Evolutionary conservation across 2,329 filamentous ascomycete genomes (phyloP), one percentile per base, ranked within the genome.

Genomic region (Hypoxylon sp.): DNA sequence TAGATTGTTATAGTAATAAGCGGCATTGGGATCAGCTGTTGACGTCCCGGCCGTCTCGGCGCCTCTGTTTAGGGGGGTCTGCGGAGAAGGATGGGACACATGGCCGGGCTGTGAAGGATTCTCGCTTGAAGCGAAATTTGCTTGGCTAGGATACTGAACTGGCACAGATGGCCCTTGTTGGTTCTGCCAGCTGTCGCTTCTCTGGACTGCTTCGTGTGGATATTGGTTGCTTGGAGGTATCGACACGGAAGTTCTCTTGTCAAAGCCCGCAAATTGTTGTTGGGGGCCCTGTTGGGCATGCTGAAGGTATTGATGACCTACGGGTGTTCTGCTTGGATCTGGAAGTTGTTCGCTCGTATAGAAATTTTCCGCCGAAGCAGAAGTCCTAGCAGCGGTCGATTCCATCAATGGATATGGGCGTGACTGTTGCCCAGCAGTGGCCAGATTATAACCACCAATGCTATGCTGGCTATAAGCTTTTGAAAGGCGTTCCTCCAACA

Each of bases 401-500:
- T 89, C 85, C 61, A 97, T 86, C 3, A 89, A 88, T 8, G 94
- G 91, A 77, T 97, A 97, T 13, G 92, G 86, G 58, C 85, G 87
- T 4, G 88, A 79, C 8, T 87, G 81, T 74, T 82, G 89, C 35
- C 83, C 84, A 11, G 82, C 80, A 37, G 84, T 82, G 17, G 88
- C 85, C 10, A 89, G 79, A 66, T 83, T 86, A 72, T 94, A 94
- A 2, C 88, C 87, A 10, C 90, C 87, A 20, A 94, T 82, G 48
- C 82, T 90, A 75, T 95, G 92, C 76, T 97, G 93, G 71, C 90
- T 92, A 79, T 98, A 98, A 1, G 96, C 95, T 79, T 92, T 97
- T 7, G 94, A 97, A 27, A 99, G 85, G 42, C 96, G 90, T 71
- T 99, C 96, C 81, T 99, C 96, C 14, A 99, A 86, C 96, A 99